Evolutionary conservation across 345 rosid genomes (phyloP), one percentile per base, ranked within the genome.

Genomic region (Gossypium herbaceum): DNA sequence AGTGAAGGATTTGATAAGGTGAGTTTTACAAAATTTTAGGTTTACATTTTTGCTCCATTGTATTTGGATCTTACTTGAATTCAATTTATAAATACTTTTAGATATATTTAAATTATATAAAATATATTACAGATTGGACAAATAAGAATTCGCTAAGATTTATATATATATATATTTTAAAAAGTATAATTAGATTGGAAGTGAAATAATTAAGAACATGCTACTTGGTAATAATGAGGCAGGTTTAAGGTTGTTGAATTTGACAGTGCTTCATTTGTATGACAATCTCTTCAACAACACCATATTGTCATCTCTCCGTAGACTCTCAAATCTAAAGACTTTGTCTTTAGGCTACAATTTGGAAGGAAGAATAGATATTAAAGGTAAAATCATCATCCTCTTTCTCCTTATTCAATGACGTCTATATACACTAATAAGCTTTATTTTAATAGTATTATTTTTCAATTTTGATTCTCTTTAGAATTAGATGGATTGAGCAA

Each of bases 231-330:
- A 61, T 29, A 34, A 61, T 29, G 68, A 4, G 17, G 43, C 68
- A 39, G 25, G n/a, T 1, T 7, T 64, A 39, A 39, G 15, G 9
- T 62, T 82, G 10, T 39, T 0, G 0, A 67, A 72, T 1, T 9
- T 80, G 48, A 39, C 72, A 25, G 1, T 0, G 3, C 75, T 82
- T 15, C 15, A 56, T 51, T 69, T 80, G 39, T 0, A 56, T 1
- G 0, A 0, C 0, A 80, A 80, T 71, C 10, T 1, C 7, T 56
- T 75, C 44, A 41, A 55, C 16, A 55, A 12, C 1, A 68, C 10
- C 22, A 27, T 73, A 1, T 45, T 82, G 7, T 47, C 77, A 8
- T 77, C 56, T 22, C 29, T 83, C 2, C 2, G 17, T 0, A 22
- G 2, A 2, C 60, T 77, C 6, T 45, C 78, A 10, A 73, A 75